A percentile compares a stretch with the other conserved stretches of the same genome.
phyloP scores from a whole-genome alignment of 1,139 yeast species.

The Scheffersomyces titani region DNA sequence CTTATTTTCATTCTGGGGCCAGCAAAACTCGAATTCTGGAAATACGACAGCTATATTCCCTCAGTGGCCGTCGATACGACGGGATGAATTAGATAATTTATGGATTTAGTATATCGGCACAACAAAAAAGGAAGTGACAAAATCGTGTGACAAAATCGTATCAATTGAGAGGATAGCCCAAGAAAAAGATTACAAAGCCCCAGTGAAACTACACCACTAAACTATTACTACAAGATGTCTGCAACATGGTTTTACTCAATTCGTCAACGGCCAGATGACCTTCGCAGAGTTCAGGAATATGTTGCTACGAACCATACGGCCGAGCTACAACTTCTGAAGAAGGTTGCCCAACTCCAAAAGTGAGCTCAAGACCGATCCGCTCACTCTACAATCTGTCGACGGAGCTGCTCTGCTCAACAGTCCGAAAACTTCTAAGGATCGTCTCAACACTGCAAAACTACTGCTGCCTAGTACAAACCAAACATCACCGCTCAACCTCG shows the following conservation, averaged over 20 bases:
- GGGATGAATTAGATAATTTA: not conserved
- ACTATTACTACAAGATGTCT: conserved; percentile 41
- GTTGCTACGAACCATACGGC: conserved; percentile 60
- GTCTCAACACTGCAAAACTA: conserved; percentile 15
- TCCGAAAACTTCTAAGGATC: conserved; percentile 22
- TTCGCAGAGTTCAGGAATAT: conserved; percentile 93
- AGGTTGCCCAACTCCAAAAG: conserved; percentile 17
- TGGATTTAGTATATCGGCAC: not conserved
- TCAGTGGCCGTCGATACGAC: too few species aligned
- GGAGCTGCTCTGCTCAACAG: conserved; percentile 79
- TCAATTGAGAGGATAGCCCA: not conserved
- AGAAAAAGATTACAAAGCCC: not conserved
- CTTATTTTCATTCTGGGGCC: too few species aligned
- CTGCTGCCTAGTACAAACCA: conserved; percentile 23
- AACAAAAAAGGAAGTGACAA: not conserved
- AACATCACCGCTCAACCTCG: conserved; percentile 55
- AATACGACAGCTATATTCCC: too few species aligned
- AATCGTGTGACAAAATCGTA: not conserved
- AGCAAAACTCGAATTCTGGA: too few species aligned
- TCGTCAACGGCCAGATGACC: conserved; percentile 76
- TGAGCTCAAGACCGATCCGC: conserved; percentile 72
- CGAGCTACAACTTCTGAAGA: conserved; percentile 54
- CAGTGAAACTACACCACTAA: not conserved
- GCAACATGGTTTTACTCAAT: conserved; percentile 94
- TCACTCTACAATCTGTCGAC: conserved; percentile 77